Percentiles rank a stretch among this genome's conserved stretches.
These are phyloP conservation scores for Monilinia fructicola DNA, from an alignment of 2,329 filamentous ascomycete genomes.

Conservation along the genomic window DNA sequence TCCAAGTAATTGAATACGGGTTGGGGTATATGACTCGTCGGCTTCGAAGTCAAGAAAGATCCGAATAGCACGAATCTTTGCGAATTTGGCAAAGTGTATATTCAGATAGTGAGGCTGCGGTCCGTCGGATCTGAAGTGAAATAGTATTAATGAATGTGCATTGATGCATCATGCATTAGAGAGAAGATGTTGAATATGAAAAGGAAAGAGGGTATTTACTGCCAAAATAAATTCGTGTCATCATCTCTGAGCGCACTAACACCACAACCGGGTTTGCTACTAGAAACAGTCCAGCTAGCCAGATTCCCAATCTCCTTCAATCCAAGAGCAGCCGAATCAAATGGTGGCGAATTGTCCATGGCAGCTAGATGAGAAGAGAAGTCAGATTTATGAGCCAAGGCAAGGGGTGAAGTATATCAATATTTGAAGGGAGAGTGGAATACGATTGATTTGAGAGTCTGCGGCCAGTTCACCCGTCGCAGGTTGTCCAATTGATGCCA, in stretches of 20 bases:
- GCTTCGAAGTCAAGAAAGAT: slow-evolving; percentile 87
- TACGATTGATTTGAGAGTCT: not conserved
- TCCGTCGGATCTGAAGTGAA: slow-evolving; percentile 66
- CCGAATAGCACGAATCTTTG: slow-evolving; percentile 74
- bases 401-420: not conserved
- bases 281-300: slow-evolving; percentile 79
- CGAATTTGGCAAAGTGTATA: slow-evolving; percentile 81
- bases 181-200: not conserved
- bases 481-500: not conserved
- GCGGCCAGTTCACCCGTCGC: not conserved
- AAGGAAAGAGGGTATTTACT: slow-evolving; percentile 51
- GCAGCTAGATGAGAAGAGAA: slow-evolving; percentile 29
- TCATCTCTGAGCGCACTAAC: slow-evolving; percentile 74
- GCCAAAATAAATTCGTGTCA: slow-evolving; percentile 74
- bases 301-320: slow-evolving; percentile 84
- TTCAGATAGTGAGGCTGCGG: slow-evolving; percentile 81
- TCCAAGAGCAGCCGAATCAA: slow-evolving; percentile 52
- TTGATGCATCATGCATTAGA: not conserved
- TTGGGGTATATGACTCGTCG: slow-evolving; percentile 96
- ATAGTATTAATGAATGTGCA: not conserved
- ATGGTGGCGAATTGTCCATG: slow-evolving; percentile 43
- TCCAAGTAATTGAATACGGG: slow-evolving; percentile 82
- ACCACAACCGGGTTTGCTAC: slow-evolving; percentile 76
- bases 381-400: slow-evolving; percentile 22
- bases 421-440: not conserved